phyloP scores from a whole-genome alignment of 306 rosid species.

The Pueraria montana region DNA sequence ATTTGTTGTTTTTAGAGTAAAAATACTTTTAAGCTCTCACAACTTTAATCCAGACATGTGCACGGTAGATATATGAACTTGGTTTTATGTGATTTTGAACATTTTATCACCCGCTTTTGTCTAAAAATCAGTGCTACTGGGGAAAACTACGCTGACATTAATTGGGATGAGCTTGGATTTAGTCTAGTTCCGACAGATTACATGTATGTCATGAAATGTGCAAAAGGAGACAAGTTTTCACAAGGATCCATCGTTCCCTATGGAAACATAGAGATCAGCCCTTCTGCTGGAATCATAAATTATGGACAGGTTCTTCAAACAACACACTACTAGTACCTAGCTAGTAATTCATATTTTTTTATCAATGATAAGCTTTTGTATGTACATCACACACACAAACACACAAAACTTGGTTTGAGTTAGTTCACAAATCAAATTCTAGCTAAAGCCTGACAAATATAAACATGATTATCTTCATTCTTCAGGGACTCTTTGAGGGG shows the following conservation, averaged over 20 bases:
- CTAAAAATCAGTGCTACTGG: background rate
- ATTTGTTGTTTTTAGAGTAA: no score
- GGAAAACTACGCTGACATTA: constrained; percentile 47
- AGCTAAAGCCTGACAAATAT: no score
- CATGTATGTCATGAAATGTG: constrained; percentile 69
- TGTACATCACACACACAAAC: no score
- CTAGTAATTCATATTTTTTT: no score
- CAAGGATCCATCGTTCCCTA: constrained; percentile 55
- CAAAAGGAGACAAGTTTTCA: constrained; percentile 53
- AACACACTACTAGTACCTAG: no score
- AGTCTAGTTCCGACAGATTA: constrained; percentile 56
- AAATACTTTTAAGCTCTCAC: no score
- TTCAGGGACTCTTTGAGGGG: no score
- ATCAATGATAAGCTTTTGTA: no score
- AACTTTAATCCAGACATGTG: no score
- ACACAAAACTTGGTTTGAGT: background rate
- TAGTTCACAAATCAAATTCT: no score
- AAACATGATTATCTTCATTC: no score
- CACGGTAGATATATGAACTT: no score
- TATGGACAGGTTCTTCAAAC: constrained; percentile 68
- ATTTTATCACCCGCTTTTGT: background rate
- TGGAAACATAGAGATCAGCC: constrained; percentile 65
- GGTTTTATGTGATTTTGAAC: background rate
- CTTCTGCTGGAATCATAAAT: constrained; percentile 65
- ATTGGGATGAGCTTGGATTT: constrained; percentile 73